Evolutionary conservation across 2,329 filamentous ascomycete species (phyloP).

Genomic region (Pyrenophora seminiperda): DNA sequence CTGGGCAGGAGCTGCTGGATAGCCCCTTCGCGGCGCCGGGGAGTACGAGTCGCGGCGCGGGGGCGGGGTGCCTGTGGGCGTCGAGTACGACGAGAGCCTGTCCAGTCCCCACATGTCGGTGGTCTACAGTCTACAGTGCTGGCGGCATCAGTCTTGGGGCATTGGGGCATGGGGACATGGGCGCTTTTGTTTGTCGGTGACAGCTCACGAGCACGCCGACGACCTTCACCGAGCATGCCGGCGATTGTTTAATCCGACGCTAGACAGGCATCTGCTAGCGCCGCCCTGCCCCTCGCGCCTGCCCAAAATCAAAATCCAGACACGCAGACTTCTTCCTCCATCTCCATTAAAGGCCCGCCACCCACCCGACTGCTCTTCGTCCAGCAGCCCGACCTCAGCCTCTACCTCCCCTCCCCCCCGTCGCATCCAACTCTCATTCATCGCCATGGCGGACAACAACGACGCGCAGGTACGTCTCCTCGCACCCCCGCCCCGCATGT

Average conservation of each 20-base stretch:
- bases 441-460: slow-evolving; percentile 66
- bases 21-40: slow-evolving; percentile 70
- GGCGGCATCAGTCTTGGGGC: background rate
- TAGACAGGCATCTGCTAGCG: slow-evolving; percentile 34
- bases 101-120: slow-evolving; percentile 79
- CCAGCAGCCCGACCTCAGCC: slow-evolving; percentile 33
- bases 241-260: slow-evolving; percentile 31
- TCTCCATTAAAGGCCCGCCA: slow-evolving; percentile 33
- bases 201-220: no score
- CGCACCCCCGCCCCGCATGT: slow-evolving; percentile 26
- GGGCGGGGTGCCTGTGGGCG: slow-evolving; percentile 66
- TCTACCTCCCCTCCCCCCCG: slow-evolving; percentile 42
- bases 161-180: slow-evolving; percentile 8
- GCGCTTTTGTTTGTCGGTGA: no score
- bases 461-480: slow-evolving; percentile 65
- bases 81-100: slow-evolving; percentile 75
- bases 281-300: slow-evolving; percentile 32
- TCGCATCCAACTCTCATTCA: slow-evolving; percentile 48
- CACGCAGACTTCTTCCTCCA: slow-evolving; percentile 41
- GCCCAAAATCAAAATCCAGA: slow-evolving; percentile 43
- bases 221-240: slow-evolving; percentile 1
- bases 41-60: slow-evolving; percentile 71
- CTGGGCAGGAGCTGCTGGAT: slow-evolving; percentile 69
- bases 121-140: background rate
- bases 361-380: slow-evolving; percentile 37